These are phyloP conservation scores for Silene conica DNA, from an alignment of 148 eudicot species.

Conservation along the genomic window DNA sequence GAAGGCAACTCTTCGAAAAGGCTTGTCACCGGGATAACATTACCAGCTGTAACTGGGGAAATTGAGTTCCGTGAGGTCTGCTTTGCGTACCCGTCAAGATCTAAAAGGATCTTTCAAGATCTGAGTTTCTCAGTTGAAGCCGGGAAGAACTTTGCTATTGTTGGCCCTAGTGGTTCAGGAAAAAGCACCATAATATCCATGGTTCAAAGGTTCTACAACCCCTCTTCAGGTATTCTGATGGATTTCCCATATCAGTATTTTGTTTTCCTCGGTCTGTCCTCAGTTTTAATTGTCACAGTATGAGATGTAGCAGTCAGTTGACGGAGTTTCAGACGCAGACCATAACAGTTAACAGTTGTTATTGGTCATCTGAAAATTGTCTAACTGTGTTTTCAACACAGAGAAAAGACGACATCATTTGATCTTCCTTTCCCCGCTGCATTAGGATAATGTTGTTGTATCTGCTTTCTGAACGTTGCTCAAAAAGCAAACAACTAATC, in stretches of 20 bases:
- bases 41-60: conserved; percentile 38
- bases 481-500: neutral
- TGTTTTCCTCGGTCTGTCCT: too few species aligned
- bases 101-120: conserved; percentile 45
- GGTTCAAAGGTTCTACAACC: conserved; percentile 62
- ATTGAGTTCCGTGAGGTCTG: conserved; percentile 49
- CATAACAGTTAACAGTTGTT: too few species aligned
- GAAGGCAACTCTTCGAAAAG: conserved; percentile 25
- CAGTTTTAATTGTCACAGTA: too few species aligned
- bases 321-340: too few species aligned
- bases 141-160: conserved; percentile 65
- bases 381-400: too few species aligned
- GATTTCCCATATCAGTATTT: neutral
- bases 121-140: conserved; percentile 48
- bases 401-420: too few species aligned
- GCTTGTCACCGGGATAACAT: conserved; percentile 24
- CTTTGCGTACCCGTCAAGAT: conserved; percentile 62
- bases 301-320: too few species aligned
- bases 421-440: too few species aligned
- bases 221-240: conserved; percentile 44
- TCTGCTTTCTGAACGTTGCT: neutral
- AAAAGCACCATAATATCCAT: conserved; percentile 65
- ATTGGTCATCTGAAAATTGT: too few species aligned
- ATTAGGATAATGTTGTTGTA: too few species aligned
- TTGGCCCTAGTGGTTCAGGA: conserved; percentile 78